Evolutionary conservation across 2,329 filamentous ascomycete species (phyloP), one percentile per base, ranked within the genome.

Genomic region (Fusarium clavum): DNA sequence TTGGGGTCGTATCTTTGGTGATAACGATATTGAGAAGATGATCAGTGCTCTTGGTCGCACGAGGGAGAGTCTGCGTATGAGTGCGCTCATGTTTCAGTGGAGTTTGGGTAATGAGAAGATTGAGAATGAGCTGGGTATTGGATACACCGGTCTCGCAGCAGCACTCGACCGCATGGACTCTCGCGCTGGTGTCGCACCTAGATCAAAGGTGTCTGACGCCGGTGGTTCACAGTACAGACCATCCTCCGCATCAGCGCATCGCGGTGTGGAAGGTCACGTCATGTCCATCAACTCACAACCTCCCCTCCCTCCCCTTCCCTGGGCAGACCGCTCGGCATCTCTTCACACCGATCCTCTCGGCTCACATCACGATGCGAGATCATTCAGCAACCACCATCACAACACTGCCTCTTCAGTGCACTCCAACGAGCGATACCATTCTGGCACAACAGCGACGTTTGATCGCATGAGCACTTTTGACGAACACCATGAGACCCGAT

Each of bases 91-190:
- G 72, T 88, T 92, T 77, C 86, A 90, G 70, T 92, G 89, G 88
- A 88, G 86, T 22, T 81, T 91, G 6, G 88, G 88, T 11, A 83
- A 83, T 30, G 83, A 83, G 22, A 87, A 85, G 75, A 85, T 87
- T 18, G 88, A 91, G 69, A 85, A 85, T 18, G 84, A 88, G 14
- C 84, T 88, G 44, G 88, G 89, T 20, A 90, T 91, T 47, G 90
- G 90, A 45, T 92, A 91, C 74, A 89, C 89, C 3, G 89, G 89
- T 7, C 83, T 92, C 10, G 86, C 88, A 2, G 89, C 90, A 12
- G 90, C 90, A 5, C 83, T 92, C 13, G 87, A 90, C 46, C 75
- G 74, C 38, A 75, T 77, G 47, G 78, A 79, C 14, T 70, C 70
- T 11, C 73, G 74, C 10, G 65, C 72, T 34, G 73, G 70, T 25